These are phyloP conservation scores for Malassezia sp. DNA, from an alignment of 1,284 basidiomycete species.

Conservation along the genomic window DNA sequence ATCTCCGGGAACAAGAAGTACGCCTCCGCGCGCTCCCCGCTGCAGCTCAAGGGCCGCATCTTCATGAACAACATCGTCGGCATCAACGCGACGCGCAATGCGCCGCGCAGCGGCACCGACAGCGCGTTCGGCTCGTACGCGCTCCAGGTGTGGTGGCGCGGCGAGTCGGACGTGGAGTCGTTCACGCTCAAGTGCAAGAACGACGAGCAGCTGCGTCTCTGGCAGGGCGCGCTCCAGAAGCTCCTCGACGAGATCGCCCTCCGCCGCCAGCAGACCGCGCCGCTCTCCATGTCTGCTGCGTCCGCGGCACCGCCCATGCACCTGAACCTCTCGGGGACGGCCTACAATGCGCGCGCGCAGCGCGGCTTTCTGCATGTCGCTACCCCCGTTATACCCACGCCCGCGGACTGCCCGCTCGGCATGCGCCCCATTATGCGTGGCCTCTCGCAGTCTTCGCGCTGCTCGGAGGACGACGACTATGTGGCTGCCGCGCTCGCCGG, in stretches of 20 bases:
- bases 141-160: constrained; percentile 82
- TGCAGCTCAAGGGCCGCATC: constrained; percentile 89
- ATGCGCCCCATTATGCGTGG: too few species aligned
- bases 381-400: constrained; percentile 4
- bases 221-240: constrained; percentile 78
- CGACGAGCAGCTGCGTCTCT: constrained; percentile 83
- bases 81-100: constrained; percentile 51
- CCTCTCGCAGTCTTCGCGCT: too few species aligned
- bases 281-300: neutral
- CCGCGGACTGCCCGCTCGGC: neutral
- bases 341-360: neutral
- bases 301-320: constrained; percentile 1
- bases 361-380: constrained; percentile 11
- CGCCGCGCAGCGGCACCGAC: constrained; percentile 47
- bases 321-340: neutral
- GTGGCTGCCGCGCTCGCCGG: too few species aligned
- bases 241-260: constrained; percentile 57
- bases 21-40: constrained; percentile 52
- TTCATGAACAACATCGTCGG: constrained; percentile 92
- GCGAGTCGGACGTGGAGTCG: constrained; percentile 76
- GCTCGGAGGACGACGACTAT: too few species aligned
- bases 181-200: constrained; percentile 85
- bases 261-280: constrained; percentile 24
- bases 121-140: constrained; percentile 40
- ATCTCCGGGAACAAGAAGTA: constrained; percentile 22